These are phyloP conservation scores for Nannochloropsis gaditana DNA, from an alignment of 108 stramenopile genomes.

Conservation along the genomic window DNA sequence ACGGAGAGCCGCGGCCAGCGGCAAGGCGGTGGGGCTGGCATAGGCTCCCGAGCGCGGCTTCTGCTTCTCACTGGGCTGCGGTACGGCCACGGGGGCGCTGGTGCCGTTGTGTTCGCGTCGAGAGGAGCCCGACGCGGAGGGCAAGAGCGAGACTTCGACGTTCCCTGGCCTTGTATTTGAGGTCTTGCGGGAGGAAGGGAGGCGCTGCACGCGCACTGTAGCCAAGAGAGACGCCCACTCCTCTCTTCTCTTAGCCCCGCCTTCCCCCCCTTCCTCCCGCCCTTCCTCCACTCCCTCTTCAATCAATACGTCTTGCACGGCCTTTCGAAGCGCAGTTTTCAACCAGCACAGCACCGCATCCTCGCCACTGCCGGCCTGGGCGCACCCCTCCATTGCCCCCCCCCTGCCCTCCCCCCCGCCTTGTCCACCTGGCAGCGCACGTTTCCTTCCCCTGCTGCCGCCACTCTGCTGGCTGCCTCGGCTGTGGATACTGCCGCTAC, in stretches of 20 bases:
- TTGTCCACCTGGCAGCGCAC: conserved; percentile 25
- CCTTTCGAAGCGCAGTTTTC: background rate
- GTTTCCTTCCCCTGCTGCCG: conserved; percentile 28
- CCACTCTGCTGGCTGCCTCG: conserved; percentile 19
- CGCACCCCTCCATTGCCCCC: conserved; percentile 26
- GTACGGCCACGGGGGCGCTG: background rate
- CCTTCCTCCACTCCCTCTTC: background rate
- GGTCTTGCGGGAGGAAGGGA: background rate
- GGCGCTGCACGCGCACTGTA: conserved; percentile 9
- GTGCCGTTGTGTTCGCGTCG: background rate
- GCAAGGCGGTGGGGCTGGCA: background rate
- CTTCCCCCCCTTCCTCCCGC: background rate
- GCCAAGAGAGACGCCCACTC: background rate
- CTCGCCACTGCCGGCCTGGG: conserved; percentile 26
- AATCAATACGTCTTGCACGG: background rate
- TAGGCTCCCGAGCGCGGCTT: background rate
- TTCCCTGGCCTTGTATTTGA: background rate
- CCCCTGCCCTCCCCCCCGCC: conserved; percentile 31
- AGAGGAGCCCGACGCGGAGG: no score
- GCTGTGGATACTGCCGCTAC: background rate
- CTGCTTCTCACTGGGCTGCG: background rate
- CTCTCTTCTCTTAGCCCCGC: background rate
- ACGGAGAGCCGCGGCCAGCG: background rate
- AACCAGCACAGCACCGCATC: background rate
- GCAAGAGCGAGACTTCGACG: no score